phyloP scores from a whole-genome alignment of 768 basidiomycete genomes.

The Strobilomyces dryophilus region DNA sequence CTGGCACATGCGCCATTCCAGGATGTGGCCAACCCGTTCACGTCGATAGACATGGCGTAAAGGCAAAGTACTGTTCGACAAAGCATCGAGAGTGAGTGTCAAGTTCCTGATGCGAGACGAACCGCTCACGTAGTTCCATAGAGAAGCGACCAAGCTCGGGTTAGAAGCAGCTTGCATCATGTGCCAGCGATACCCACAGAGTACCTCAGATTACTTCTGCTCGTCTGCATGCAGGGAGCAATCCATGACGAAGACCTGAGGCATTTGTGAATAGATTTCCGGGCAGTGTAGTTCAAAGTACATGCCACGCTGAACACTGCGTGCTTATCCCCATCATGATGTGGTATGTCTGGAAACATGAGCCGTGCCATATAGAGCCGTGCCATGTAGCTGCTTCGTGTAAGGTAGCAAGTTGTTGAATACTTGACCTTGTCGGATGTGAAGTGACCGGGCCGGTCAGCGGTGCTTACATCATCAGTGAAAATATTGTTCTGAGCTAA shows the following conservation, averaged over 20 bases:
- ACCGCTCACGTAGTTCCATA: slow-evolving; percentile 22
- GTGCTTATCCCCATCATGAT: neutral
- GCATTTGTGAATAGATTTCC: neutral
- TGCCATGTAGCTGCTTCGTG: neutral
- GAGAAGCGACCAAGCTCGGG: slow-evolving; percentile 55
- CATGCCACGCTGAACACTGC: neutral
- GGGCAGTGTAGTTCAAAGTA: neutral
- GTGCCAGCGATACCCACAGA: slow-evolving; percentile 59
- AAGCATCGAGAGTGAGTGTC: slow-evolving; percentile 60
- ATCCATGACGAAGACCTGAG: slow-evolving; percentile 48
- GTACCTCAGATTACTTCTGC: slow-evolving; percentile 60
- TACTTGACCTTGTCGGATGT: neutral
- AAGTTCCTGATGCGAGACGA: slow-evolving; percentile 3
- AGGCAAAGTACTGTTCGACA: slow-evolving; percentile 53
- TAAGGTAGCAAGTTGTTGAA: neutral
- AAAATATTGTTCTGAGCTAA: neutral
- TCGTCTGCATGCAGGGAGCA: slow-evolving; percentile 54
- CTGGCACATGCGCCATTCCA: slow-evolving; percentile 50
- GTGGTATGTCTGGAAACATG: neutral
- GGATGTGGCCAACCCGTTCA: slow-evolving; percentile 56
- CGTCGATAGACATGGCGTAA: slow-evolving; percentile 48
- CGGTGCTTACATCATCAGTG: slow-evolving; percentile 19
- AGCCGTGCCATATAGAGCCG: neutral
- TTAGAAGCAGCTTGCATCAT: slow-evolving; percentile 56
- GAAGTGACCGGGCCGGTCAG: neutral